Evolutionary conservation across 306 rosid genomes (phyloP).

Genomic region (Vigna reflexopilosa): DNA sequence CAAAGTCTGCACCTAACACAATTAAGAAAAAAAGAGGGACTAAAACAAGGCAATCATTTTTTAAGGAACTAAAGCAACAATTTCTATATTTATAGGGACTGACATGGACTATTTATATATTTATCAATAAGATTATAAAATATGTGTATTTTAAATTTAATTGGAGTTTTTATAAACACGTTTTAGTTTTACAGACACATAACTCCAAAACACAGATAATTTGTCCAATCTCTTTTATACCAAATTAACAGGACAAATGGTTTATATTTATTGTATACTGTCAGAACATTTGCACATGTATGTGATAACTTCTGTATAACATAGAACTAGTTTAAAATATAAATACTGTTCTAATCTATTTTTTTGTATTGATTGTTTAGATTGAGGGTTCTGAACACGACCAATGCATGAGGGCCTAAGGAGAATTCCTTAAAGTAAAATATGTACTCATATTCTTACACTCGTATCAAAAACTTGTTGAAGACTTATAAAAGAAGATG

Average conservation of each 20-base stretch:
- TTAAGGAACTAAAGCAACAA: not conserved
- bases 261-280: constrained; percentile 1
- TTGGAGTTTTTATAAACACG: constrained; percentile 16
- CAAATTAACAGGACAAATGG: not conserved
- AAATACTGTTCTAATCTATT: not conserved
- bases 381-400: constrained; percentile 20
- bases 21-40: not conserved
- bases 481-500: not conserved
- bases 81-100: not conserved
- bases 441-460: not conserved
- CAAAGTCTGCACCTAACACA: not conserved
- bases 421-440: constrained; percentile 10
- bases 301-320: constrained; percentile 6
- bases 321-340: constrained; percentile 13
- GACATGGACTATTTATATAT: not conserved
- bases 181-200: not conserved
- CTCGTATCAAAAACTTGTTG: not conserved
- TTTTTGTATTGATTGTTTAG: not conserved
- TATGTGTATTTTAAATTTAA: constrained; percentile 15
- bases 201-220: constrained; percentile 1
- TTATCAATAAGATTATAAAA: not conserved
- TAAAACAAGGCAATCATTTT: not conserved
- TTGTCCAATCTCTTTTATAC: constrained; percentile 6
- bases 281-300: constrained; percentile 28
- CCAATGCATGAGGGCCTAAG: not conserved